Conservation (phyloP, 352 stramenopile genomes). For the Thraustochytrium sp. region DNA sequence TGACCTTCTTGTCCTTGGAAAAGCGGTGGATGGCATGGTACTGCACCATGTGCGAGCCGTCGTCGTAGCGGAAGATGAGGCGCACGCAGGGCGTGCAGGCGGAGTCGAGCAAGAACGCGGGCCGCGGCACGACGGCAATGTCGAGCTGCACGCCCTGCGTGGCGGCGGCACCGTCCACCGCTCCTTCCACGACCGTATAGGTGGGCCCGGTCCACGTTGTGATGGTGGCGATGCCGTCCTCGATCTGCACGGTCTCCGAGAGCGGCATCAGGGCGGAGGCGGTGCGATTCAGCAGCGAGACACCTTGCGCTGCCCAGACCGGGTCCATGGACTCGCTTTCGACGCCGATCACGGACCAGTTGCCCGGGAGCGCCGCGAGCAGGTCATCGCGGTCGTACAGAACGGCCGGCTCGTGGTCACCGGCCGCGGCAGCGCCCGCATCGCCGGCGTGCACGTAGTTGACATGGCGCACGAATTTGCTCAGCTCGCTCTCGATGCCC, state of each 20-base stretch:
- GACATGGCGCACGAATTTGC: neutral
- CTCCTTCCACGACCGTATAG: neutral
- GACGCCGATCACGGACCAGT: neutral
- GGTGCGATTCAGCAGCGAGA: neutral
- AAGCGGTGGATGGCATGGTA: neutral
- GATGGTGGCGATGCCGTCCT: neutral
- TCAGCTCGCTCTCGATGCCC: neutral
- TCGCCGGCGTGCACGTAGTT: neutral
- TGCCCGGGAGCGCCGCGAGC: neutral
- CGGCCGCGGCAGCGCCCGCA: neutral
- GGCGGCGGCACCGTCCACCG: neutral
- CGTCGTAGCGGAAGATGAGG: neutral
- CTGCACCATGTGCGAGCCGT: neutral
- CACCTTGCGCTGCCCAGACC: neutral
- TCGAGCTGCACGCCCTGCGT: neutral
- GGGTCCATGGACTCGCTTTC: neutral
- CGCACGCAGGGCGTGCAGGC: neutral
- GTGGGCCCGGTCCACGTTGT: neutral
- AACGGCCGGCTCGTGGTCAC: constrained; percentile 4
- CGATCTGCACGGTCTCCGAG: neutral
- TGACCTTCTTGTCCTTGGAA: neutral
- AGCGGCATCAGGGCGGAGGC: neutral
- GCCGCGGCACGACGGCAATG: neutral
- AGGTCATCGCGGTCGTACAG: neutral
- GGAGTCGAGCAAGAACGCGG: neutral